A percentile compares a stretch with the other conserved stretches of the same genome.
These are phyloP conservation scores for Talaromyces proteolyticus DNA, from an alignment of 495 filamentous ascomycete species.

Conservation along the genomic window DNA sequence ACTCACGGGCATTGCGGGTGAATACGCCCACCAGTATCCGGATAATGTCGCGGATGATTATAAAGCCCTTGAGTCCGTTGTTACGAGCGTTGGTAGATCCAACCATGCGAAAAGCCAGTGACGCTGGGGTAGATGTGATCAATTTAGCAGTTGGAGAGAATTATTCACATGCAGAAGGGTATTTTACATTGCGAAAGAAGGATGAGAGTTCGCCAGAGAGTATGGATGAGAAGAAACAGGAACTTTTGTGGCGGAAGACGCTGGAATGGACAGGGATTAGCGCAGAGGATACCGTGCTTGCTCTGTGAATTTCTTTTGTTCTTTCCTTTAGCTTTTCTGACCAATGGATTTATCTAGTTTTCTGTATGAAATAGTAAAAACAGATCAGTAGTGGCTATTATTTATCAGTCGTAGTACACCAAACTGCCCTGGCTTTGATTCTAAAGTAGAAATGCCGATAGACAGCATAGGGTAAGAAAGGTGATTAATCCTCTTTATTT, in stretches of 20 bases:
- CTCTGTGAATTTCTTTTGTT: conserved; percentile 4
- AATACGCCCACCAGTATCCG: conserved; percentile 31
- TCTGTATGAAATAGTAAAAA: too few relatives aligned
- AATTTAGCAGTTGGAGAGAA: conserved; percentile 19
- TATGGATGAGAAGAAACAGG: conserved; percentile 29
- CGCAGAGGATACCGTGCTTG: not conserved
- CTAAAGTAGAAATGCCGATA: too few relatives aligned
- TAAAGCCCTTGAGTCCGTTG: conserved; percentile 27
- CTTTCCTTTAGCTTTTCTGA: not conserved
- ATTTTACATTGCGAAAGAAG: conserved; percentile 29
- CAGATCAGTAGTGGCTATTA: too few relatives aligned
- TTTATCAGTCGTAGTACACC: too few relatives aligned
- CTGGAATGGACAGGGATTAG: conserved; percentile 29
- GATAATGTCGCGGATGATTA: conserved; percentile 18
- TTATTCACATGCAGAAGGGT: conserved; percentile 27
- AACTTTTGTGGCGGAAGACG: conserved; percentile 36
- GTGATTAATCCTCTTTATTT: not conserved
- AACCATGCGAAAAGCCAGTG: conserved; percentile 23
- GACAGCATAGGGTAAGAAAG: not conserved
- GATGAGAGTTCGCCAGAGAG: conserved; percentile 32
- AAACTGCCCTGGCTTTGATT: too few relatives aligned
- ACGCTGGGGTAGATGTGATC: conserved; percentile 28
- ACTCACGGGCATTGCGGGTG: conserved; percentile 36
- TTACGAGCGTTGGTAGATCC: conserved; percentile 24
- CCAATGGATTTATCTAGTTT: not conserved